Percentiles rank a stretch among this genome's conserved stretches.
These are phyloP conservation scores for Rhodotorula sp. DNA, from an alignment of 1,284 basidiomycete species.

Conservation along the genomic window DNA sequence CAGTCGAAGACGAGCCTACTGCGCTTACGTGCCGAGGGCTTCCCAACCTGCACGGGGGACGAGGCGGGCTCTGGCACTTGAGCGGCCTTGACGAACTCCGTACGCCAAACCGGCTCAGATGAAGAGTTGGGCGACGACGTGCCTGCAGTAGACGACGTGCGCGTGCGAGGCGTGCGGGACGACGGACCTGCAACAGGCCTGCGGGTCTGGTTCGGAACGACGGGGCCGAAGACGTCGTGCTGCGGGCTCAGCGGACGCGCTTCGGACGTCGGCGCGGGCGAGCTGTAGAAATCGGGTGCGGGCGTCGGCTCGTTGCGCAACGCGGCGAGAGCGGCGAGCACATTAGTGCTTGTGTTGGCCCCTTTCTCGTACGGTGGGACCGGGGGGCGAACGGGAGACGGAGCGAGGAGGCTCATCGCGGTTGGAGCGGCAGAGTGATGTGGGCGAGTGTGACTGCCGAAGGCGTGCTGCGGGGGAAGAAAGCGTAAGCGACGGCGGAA, in stretches of 20 bases:
- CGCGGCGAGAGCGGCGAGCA: constrained; percentile 1
- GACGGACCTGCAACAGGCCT: too few relatives aligned
- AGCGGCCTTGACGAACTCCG: not conserved
- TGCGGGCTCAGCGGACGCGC: not conserved
- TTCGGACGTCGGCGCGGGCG: not conserved
- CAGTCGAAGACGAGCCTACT: not conserved
- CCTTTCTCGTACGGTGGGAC: not conserved
- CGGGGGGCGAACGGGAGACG: not conserved
- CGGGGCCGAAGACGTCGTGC: constrained; percentile 1
- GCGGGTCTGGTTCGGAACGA: not conserved
- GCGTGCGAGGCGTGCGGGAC: not conserved
- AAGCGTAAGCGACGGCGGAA: too few relatives aligned
- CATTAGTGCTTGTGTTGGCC: not conserved
- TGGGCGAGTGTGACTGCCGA: too few relatives aligned
- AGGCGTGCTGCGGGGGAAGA: not conserved
- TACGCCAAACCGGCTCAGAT: not conserved
- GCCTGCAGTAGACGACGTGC: too few relatives aligned
- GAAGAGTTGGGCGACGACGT: too few relatives aligned
- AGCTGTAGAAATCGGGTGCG: not conserved
- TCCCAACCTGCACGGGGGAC: not conserved
- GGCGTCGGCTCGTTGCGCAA: not conserved
- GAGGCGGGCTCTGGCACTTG: not conserved
- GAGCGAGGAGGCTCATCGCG: not conserved
- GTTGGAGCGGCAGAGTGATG: too few relatives aligned
- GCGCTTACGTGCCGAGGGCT: not conserved